phyloP scores from a whole-genome alignment of 805 yeast species.

The Maudiozyma bulderi region DNA sequence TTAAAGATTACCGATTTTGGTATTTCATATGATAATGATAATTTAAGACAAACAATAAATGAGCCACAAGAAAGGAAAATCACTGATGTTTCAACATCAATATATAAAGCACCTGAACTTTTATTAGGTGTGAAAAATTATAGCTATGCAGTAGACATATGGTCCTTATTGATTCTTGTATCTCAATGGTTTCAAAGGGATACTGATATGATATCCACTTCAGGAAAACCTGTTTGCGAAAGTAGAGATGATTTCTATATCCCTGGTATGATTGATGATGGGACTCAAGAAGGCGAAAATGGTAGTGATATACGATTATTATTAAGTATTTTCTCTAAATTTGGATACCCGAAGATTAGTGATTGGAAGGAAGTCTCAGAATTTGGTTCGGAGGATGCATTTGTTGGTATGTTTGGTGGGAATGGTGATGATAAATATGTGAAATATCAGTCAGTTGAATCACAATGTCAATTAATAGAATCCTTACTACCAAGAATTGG shows the following conservation, averaged over 20 bases:
- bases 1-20: constrained; percentile 66
- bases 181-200: constrained; percentile 40
- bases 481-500: constrained; percentile 17
- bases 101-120: constrained; percentile 70
- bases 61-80: constrained; percentile 27
- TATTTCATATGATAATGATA: constrained; percentile 36
- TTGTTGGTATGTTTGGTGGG: constrained; percentile 27
- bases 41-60: constrained; percentile 14
- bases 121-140: constrained; percentile 52
- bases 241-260: constrained; percentile 7
- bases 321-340: constrained; percentile 41
- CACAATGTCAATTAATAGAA: constrained; percentile 7
- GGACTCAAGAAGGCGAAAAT: constrained; percentile 13
- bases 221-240: background rate
- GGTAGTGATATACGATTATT: constrained; percentile 55
- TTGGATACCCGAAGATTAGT: constrained; percentile 51
- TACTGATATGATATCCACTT: background rate
- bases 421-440: constrained; percentile 21
- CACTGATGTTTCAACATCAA: constrained; percentile 53
- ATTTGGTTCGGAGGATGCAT: constrained; percentile 25
- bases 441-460: constrained; percentile 3
- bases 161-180: constrained; percentile 59
- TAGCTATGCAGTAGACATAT: constrained; percentile 50
- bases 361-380: constrained; percentile 34
- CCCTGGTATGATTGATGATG: constrained; percentile 25